Evolutionary conservation across 2,329 filamentous ascomycete species (phyloP), one percentile per base, ranked within the genome.

Genomic region (Didymella glomerata): DNA sequence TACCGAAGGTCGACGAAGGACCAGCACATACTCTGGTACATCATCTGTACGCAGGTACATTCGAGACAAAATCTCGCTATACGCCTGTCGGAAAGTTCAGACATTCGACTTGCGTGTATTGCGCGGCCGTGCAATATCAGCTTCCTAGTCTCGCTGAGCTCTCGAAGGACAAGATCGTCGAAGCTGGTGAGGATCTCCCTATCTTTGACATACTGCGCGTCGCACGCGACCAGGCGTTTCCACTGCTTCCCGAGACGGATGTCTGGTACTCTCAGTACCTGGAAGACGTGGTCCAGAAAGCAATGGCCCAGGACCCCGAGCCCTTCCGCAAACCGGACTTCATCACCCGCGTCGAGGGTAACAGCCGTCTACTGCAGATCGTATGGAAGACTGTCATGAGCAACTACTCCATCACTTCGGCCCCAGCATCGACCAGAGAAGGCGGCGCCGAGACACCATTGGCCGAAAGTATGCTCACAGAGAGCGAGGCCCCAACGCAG

Each of bases 371-470:
- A n/a, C 57, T 71, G 0, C 66, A 70, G 9, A 64, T 74, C 4
- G 66, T 73, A 0, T 70, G 72, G 69, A 67, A 63, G 30, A 69
- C 70, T 2, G 67, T 75, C 11, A 67, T 72, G 53, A 68, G 65
- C 13, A 66, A 62, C 13, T 68, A 62, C 32, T 48, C 66, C 16
- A 27, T n/a, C 5, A 8, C 27, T 25, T 9, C 51, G 27, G 14
- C 47, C 32, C 6, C 38, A 8, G 18, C 20, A 13, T 14, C 14
- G 2, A 13, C 16, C 27, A 28, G 18, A 4, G 47, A 56, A 8
- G 44, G 18, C 7, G 42, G 36, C 30, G 38, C 48, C 2, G 42
- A 44, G n/a, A 60, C 51, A 1, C 36, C 57, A 2, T 25, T 54
- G 11, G 50, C 56, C 42, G 50, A 54, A 8, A 59, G 56, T 9